Percentiles rank a stretch among this genome's conserved stretches.
Conservation (phyloP, 1,284 basidiomycete species). For the Takashimella koratensis region DNA sequence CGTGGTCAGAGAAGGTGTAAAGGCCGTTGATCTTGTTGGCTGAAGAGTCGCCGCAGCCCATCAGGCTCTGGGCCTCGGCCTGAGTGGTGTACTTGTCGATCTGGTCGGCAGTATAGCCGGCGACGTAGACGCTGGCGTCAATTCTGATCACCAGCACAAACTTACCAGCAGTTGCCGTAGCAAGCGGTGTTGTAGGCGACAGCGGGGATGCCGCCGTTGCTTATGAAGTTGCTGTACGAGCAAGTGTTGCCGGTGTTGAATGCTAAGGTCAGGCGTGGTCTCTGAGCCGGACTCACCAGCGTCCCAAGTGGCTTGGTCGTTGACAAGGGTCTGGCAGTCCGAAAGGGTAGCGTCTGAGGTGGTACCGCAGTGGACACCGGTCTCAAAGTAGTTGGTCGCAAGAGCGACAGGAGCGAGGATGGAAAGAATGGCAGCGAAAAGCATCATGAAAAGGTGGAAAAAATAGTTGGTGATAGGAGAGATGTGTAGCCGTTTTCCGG, state of each 20-base stretch:
- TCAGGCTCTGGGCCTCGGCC: neutral
- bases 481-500: no score
- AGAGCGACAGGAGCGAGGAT: no score
- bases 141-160: neutral
- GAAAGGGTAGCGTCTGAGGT: no score
- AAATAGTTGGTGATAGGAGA: no score
- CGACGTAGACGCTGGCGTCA: neutral
- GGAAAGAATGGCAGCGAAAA: no score
- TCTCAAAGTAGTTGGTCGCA: no score
- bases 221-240: neutral
- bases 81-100: slow-evolving; percentile 1
- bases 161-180: slow-evolving; percentile 2
- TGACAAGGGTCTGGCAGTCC: no score
- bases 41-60: neutral
- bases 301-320: no score
- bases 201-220: neutral
- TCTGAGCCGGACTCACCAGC: no score
- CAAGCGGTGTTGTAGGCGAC: neutral
- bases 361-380: no score
- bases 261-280: neutral
- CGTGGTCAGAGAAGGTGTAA: neutral
- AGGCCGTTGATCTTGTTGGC: slow-evolving; percentile 1
- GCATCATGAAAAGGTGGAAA: no score
- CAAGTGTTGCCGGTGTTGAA: neutral
- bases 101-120: no score